A percentile compares a stretch with the other conserved stretches of the same genome.
These are phyloP conservation scores for Solanum peruvianum DNA, from an alignment of 257 asterid species.

Conservation along the genomic window DNA sequence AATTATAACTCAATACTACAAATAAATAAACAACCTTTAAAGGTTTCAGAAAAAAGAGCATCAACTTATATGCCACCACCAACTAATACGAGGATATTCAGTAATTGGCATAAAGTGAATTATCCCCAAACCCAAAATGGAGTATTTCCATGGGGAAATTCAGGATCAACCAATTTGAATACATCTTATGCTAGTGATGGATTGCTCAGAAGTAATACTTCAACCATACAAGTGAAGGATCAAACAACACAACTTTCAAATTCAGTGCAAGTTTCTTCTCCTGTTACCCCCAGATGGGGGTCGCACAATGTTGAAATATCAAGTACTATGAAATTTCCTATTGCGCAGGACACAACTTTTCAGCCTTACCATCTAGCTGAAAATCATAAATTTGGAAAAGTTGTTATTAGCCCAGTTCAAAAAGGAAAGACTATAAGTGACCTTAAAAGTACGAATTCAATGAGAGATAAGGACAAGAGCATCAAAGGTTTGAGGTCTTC, in stretches of 20 bases:
- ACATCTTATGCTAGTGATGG: neutral
- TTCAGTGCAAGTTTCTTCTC: neutral
- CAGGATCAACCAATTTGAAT: neutral
- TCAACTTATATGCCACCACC: neutral
- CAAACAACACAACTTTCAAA: neutral
- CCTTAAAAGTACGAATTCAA: conserved; percentile 4
- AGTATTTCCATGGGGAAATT: neutral
- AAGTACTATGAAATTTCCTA: neutral
- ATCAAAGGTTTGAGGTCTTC: neutral
- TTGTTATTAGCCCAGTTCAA: neutral
- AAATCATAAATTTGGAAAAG: neutral
- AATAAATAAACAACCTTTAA: neutral
- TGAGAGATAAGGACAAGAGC: neutral
- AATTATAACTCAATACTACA: neutral
- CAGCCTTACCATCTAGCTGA: conserved; percentile 7
- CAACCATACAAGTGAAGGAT: neutral
- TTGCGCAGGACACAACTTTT: neutral
- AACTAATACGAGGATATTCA: neutral
- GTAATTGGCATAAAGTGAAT: neutral
- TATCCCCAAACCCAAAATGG: neutral
- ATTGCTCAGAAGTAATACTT: neutral
- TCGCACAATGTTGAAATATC: neutral
- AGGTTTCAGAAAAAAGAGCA: neutral
- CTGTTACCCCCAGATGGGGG: neutral
- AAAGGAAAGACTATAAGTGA: conserved; percentile 23